Evolutionary conservation across 345 rosid species (phyloP).

Genomic region (Rubroshorea leprosula): DNA sequence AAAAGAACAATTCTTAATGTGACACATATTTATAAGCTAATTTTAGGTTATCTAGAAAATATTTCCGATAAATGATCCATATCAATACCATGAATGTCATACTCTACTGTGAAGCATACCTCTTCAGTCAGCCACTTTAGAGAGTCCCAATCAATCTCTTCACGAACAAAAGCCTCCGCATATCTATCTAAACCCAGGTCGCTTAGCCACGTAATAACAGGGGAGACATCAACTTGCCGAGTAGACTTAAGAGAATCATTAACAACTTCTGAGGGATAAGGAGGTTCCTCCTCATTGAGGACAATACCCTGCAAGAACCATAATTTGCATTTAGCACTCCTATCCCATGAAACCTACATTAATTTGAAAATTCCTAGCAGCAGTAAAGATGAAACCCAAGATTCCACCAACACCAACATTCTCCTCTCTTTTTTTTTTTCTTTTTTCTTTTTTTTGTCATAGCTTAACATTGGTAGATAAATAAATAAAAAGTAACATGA

Average conservation of each 20-base stretch:
- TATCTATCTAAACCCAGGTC: constrained; percentile 61
- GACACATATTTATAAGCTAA: too few relatives aligned
- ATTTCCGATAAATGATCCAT: too few relatives aligned
- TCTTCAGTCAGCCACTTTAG: constrained; percentile 77
- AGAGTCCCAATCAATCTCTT: constrained; percentile 91
- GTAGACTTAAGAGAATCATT: constrained; percentile 35
- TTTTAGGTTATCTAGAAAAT: too few relatives aligned
- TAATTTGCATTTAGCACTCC: background rate
- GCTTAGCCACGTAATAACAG: constrained; percentile 61
- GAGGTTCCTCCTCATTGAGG: constrained; percentile 20
- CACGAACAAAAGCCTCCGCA: constrained; percentile 57
- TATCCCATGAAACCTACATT: background rate
- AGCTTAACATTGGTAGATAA: too few relatives aligned
- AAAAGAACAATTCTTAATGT: too few relatives aligned
- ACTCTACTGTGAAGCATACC: constrained; percentile 31
- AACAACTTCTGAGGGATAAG: constrained; percentile 19
- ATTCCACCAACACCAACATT: background rate
- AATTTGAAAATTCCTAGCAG: background rate
- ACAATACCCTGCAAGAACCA: constrained; percentile 30
- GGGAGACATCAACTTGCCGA: constrained; percentile 43
- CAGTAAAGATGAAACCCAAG: background rate
- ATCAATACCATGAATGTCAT: background rate
- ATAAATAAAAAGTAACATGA: background rate
- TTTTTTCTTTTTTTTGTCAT: too few relatives aligned
- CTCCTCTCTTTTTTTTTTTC: too few relatives aligned